These are phyloP conservation scores for Pseudocercospora eumusae DNA, from an alignment of 2,329 filamentous ascomycete genomes.

Conservation along the genomic window DNA sequence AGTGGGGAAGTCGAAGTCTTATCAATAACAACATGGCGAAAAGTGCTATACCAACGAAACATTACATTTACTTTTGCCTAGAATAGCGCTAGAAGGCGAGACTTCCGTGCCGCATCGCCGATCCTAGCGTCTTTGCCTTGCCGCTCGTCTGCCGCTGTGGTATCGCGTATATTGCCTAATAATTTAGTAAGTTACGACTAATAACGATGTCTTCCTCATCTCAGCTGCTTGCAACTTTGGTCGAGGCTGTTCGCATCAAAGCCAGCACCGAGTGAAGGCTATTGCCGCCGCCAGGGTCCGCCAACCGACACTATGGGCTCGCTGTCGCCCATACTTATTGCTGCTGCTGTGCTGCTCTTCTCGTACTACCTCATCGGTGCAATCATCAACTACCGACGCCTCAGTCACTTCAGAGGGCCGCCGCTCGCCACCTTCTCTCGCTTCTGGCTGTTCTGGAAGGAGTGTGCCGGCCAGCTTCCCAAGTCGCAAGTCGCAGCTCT, in stretches of 20 bases:
- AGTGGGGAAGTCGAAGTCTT: no score
- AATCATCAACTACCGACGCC: slow-evolving; percentile 31
- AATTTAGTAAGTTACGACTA: no score
- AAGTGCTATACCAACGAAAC: neutral
- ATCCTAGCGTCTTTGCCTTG: slow-evolving; percentile 8
- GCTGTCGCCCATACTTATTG: slow-evolving; percentile 20
- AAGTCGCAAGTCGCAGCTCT: slow-evolving; percentile 30
- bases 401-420: slow-evolving; percentile 35
- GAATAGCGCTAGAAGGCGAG: neutral
- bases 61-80: slow-evolving; percentile 1
- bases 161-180: slow-evolving; percentile 15
- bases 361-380: slow-evolving; percentile 26
- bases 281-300: slow-evolving; percentile 12
- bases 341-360: slow-evolving; percentile 21
- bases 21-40: no score
- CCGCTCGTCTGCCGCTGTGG: slow-evolving; percentile 12
- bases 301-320: slow-evolving; percentile 22
- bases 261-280: slow-evolving; percentile 2
- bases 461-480: slow-evolving; percentile 25
- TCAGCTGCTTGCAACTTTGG: neutral
- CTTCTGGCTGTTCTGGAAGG: slow-evolving; percentile 37
- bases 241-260: neutral
- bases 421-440: slow-evolving; percentile 29
- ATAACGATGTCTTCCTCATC: slow-evolving; percentile 7
- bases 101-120: slow-evolving; percentile 12